Base-by-base conservation (phyloP, 2,329 filamentous ascomycete species). In the Coniochaeta sp. region DNA sequence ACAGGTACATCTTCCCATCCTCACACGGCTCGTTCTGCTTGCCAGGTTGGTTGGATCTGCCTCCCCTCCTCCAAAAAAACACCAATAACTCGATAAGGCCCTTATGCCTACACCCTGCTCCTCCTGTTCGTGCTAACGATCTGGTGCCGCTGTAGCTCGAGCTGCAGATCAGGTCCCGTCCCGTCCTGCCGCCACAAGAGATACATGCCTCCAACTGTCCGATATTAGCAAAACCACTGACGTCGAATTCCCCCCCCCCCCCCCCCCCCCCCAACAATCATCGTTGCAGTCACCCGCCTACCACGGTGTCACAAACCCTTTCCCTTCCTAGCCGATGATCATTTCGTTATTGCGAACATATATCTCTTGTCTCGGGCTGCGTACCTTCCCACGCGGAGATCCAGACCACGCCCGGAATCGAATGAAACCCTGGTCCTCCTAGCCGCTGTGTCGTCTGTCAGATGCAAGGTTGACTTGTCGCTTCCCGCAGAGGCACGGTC, bases 371-470 rank as follows among this genome's bases (percentile, higher is more conserved):
- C 58, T 54, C 47, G 47, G 24, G 14, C 26, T 52, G 30, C 47
- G 47, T 16, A 52, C 47, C 47, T 42, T 7, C 47, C 47, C 22
- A 52, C 47, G 47, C 47, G 47, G n/a, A 28, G 47, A 28, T 30
- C 24, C 47, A 52, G 58, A 60, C 60, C 60, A 50, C 44, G 66
- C 63, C 64, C 62, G 66, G 55, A 68, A 65, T 65, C 74, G 72
- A 75, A 75, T 74, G 70, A 75, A 69, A 75, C 70, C 72, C 71
- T 70, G 63, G 71, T 73, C 47, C 3, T 28, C 70, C 66, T 75
- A 75, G 70, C 74, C 74, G 74, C 73, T 74, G 68, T 74, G 68
- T 69, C 66, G 65, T 65, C 58, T 68, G 59, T 63, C 47, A 30
- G 47, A 30, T 52, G 47, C 47, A 52, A 52, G 47, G 22, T 22